Conservation (phyloP, 2,329 filamentous ascomycete genomes). For the Ophiostoma piceae region DNA sequence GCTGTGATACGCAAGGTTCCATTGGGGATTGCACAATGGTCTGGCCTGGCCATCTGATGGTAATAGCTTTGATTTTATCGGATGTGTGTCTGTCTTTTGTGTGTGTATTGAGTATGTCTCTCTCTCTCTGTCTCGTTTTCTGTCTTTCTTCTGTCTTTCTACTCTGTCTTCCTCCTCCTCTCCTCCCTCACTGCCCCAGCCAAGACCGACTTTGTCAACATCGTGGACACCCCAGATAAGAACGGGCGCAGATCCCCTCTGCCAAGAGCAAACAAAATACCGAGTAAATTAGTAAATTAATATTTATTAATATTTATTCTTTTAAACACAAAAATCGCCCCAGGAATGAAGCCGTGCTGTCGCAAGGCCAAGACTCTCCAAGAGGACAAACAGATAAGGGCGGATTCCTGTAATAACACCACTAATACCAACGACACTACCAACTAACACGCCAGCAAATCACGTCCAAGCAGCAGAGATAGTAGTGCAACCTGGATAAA, state of each 20-base stretch:
- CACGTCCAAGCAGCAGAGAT: background rate
- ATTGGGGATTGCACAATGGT: conserved; percentile 5
- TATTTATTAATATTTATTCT: no score
- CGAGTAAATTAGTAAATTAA: background rate
- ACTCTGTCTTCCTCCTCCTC: background rate
- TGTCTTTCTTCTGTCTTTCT: background rate
- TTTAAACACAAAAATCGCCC: background rate
- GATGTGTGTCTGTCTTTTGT: background rate
- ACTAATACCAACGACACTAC: background rate
- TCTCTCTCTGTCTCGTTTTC: background rate
- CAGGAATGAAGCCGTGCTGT: background rate
- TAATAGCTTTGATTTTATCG: background rate
- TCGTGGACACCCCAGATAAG: conserved; percentile 10
- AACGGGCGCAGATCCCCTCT: background rate
- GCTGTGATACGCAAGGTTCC: background rate
- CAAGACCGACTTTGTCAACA: conserved; percentile 11
- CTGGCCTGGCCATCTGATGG: background rate
- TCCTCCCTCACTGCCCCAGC: background rate
- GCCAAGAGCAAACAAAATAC: conserved; percentile 5
- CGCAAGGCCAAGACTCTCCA: background rate
- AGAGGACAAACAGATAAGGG: conserved; percentile 14
- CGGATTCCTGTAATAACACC: background rate
- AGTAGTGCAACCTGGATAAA: background rate
- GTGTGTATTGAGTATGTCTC: no score
- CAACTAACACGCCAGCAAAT: background rate